Conservation (phyloP, 768 basidiomycete species). For the Tricholoma saponaceum region DNA sequence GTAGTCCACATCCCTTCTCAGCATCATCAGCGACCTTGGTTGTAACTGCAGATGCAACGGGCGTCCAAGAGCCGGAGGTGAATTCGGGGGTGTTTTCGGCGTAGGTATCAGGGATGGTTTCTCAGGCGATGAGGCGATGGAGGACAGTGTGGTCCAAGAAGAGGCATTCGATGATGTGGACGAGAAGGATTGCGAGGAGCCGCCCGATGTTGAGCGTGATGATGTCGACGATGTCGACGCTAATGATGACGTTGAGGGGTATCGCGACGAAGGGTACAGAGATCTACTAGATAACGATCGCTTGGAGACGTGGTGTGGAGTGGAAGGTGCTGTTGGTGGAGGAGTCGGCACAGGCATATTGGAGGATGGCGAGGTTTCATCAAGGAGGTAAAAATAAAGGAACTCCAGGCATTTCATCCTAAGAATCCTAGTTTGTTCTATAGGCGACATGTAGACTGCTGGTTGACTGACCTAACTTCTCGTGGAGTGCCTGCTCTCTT, state of each 20-base stretch:
- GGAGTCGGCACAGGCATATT: conserved; percentile 17
- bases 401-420: conserved; percentile 98
- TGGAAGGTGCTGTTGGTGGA: conserved; percentile 34
- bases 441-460: neutral
- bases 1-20: conserved; percentile 69
- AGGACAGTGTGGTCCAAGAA: conserved; percentile 35
- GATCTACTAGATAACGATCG: conserved; percentile 34
- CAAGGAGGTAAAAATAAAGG: conserved; percentile 90
- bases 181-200: conserved; percentile 37
- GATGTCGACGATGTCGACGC: conserved; percentile 19
- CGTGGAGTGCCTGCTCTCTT: conserved; percentile 85
- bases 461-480: conserved; percentile 67
- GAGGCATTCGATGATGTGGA: conserved; percentile 40
- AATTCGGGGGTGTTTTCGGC: conserved; percentile 23
- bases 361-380: conserved; percentile 51
- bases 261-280: conserved; percentile 32
- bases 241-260: conserved; percentile 33
- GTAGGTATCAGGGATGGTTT: conserved; percentile 26
- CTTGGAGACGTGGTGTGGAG: conserved; percentile 37
- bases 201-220: conserved; percentile 38
- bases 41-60: conserved; percentile 27
- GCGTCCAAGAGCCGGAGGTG: conserved; percentile 19
- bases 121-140: conserved; percentile 39
- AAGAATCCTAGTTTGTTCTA: neutral
- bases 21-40: conserved; percentile 56